Evolutionary conservation across 345 rosid species (phyloP).

Genomic region (Barbarea vulgaris): DNA sequence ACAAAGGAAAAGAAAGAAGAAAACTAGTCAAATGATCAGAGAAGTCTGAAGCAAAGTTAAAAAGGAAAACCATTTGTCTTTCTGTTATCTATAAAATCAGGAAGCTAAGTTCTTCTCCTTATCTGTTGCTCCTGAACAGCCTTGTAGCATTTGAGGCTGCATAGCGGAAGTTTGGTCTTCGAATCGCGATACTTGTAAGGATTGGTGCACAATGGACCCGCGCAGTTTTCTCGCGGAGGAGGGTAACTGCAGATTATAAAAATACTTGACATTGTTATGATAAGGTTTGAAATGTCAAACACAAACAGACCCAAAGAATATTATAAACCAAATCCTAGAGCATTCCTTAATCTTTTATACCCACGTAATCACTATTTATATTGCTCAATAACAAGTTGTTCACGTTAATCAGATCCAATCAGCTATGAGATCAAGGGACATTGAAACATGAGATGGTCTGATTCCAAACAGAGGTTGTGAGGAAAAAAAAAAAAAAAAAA

Average conservation of each 20-base stretch:
- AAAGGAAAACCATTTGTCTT: constrained; percentile 13
- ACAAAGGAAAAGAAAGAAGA: background rate
- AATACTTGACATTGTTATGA: background rate
- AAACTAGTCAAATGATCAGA: constrained; percentile 15
- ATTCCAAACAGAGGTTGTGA: background rate
- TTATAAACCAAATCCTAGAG: background rate
- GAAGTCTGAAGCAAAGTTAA: constrained; percentile 15
- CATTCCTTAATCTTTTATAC: background rate
- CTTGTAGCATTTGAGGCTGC: constrained; percentile 92
- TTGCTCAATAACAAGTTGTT: background rate
- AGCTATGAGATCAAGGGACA: constrained; percentile 7
- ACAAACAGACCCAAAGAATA: background rate
- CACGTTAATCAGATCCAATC: background rate
- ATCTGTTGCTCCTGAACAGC: constrained; percentile 57
- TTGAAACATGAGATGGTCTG: background rate
- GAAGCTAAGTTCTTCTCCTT: constrained; percentile 19
- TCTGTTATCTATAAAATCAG: constrained; percentile 22
- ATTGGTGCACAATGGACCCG: constrained; percentile 75
- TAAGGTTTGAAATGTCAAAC: background rate
- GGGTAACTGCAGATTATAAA: constrained; percentile 69
- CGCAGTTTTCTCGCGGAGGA: constrained; percentile 86
- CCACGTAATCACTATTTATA: background rate
- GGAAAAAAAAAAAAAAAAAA: constrained; percentile 14
- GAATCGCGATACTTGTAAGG: constrained; percentile 89
- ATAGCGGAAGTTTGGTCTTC: constrained; percentile 81